Base-by-base conservation (phyloP, 768 basidiomycete species). In the Pleurotus tuoliensis region DNA sequence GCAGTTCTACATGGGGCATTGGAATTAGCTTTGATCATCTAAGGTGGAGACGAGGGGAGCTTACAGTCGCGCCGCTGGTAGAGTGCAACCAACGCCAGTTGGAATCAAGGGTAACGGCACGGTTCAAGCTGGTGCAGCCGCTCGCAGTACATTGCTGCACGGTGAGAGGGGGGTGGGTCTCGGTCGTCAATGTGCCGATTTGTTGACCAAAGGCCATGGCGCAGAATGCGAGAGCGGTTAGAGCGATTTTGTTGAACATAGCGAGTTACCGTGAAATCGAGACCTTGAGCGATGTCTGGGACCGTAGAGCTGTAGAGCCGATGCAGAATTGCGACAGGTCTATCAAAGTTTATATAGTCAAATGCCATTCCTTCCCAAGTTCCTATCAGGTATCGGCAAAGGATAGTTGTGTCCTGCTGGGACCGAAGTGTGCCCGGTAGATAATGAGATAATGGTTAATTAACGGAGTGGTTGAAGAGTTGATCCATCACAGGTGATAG, bases 81-180 rank as follows among this genome's bases (percentile, higher is more conserved):
- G 61, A 63, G 66, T 79, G 76, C 13, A 75, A 60, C 79, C 79
- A 82, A 46, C 81, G 78, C 79, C 79, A 82, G 71, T 82, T 81
- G 56, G 75, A 57, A 65, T 82, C 80, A 62, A 82, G 73, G 13
- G 74, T 74, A 59, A 82, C 72, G n/a, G 64, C 46, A 6, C 70
- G 67, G 18, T 55, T 46, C 22, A 62, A 53, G 11, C 69, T 71
- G 5, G 66, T 65, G 73, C 79, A 80, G 18, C 77, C 78, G 37
- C 65, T 56, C 44, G 71, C 66, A 13, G 78, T 75, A 69, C 81
- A 82, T 56, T 73, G 66, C 64, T 77, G 71, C 63, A 66, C 71
- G 54, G 73, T 64, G 47, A 83, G 68, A 11, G 67, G 27, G n/a
- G 82, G 81, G 67, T 82, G 80, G 56, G 56, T 73, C 64, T 83